Evolutionary conservation across 768 basidiomycete species (phyloP), one percentile per base, ranked within the genome.

Genomic region (Leccinum arenicola): DNA sequence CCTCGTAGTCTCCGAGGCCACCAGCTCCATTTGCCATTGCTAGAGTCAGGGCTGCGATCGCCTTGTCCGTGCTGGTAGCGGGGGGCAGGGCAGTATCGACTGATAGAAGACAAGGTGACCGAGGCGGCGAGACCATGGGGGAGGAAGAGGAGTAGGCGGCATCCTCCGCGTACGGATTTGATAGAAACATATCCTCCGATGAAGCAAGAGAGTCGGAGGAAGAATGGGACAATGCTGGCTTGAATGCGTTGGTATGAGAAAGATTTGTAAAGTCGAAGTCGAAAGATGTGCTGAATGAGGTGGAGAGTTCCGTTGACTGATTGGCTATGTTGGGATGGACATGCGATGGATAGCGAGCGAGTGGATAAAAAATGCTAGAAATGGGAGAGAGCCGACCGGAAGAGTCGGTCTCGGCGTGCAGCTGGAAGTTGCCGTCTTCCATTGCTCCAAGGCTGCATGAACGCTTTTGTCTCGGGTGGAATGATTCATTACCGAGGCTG

Each of bases 1-100:
- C 78, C 55, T 75, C 74, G 57, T 86, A 87, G 65, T 87, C 85
- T 54, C 77, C 78, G 40, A 87, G 67, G 27, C 84, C 79, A 6
- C 82, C 84, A 10, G 85, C 85, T 45, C 85, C 86, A 60, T 81
- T 86, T 12, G 86, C 85, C 74, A 87, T 78, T 17, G 83, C 84
- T 3, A 87, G 71, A 33, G 76, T 77, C 31, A 87, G 76, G 17
- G 83, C 84, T 17, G 84, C 84, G 52, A 87, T 76, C 15, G 82
- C 82, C 65, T 84, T 86, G 63, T 87, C 85, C 19, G 82, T 74
- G 36, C 75, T 77, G 48, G 83, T 78, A 11, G 83, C 70, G 19
- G 75, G 61, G n/a, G 67, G 59, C 9, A 55, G 51, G 45, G 54
- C 50, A 31, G 49, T 21, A 51, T 27, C 43, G 19, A 10, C 9